Evolutionary conservation across 2,329 filamentous ascomycete species (phyloP).

Genomic region (Penicillium sp.): DNA sequence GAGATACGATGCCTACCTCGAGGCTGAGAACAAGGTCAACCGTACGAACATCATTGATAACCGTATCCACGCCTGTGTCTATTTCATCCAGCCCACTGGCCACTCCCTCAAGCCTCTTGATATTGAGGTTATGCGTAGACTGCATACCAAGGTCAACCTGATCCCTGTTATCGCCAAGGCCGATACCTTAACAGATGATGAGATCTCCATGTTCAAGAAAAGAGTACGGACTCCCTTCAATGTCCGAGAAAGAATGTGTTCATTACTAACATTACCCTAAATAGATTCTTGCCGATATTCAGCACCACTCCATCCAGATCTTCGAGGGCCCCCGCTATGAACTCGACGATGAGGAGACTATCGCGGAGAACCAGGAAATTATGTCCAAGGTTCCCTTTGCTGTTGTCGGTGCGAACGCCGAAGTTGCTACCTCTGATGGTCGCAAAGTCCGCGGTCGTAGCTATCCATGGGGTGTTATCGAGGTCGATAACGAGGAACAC

Average conservation of each 20-base stretch:
- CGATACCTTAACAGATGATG: slow-evolving; percentile 96
- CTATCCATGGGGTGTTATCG: slow-evolving; percentile 98
- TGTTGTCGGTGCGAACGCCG: slow-evolving; percentile 94
- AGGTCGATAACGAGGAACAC: slow-evolving; percentile 99
- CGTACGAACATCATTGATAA: slow-evolving; percentile 99
- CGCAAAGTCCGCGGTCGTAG: slow-evolving; percentile 94
- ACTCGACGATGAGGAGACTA: slow-evolving; percentile 98
- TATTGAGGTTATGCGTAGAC: slow-evolving; percentile 98
- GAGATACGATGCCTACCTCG: slow-evolving; percentile 96
- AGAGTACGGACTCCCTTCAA: slow-evolving; percentile 67
- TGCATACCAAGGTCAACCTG: slow-evolving; percentile 99
- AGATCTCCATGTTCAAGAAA: slow-evolving; percentile 92
- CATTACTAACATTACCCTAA: slow-evolving; percentile 30
- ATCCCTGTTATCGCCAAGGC: slow-evolving; percentile 99
- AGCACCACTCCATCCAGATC: slow-evolving; percentile 97
- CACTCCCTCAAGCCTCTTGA: slow-evolving; percentile 98
- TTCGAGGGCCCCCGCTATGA: slow-evolving; percentile 99
- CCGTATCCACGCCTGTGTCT: slow-evolving; percentile 97
- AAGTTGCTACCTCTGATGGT: slow-evolving; percentile 88
- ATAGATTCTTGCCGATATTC: slow-evolving; percentile 95
- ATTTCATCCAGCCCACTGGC: slow-evolving; percentile 99
- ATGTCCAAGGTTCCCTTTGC: slow-evolving; percentile 99
- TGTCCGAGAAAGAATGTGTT: neutral
- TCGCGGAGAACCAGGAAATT: slow-evolving; percentile 99
- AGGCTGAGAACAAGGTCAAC: slow-evolving; percentile 99